phyloP scores from a whole-genome alignment of 1,139 yeast species.

The Sugiyamaella pinicola region DNA sequence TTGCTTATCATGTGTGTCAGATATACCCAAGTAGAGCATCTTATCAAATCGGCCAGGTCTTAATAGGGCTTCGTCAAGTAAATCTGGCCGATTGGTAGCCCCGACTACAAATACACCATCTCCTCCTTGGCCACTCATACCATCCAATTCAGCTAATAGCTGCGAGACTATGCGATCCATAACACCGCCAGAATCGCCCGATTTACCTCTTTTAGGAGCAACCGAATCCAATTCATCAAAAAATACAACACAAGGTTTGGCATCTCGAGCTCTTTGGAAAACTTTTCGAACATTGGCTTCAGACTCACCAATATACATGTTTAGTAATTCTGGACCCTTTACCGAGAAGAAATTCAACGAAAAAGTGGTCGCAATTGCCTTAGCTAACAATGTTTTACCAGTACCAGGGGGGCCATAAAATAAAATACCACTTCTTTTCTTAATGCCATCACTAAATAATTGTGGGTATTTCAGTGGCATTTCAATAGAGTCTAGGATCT shows the following conservation, averaged over 20 bases:
- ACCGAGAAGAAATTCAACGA: conserved; percentile 92
- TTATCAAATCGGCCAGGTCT: conserved; percentile 97
- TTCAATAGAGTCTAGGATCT: conserved; percentile 91
- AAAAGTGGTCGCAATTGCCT: conserved; percentile 94
- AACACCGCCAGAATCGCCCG: conserved; percentile 98
- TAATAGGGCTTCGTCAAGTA: conserved; percentile 87
- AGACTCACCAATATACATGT: conserved; percentile 98
- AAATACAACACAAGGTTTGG: conserved; percentile 95
- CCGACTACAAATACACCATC: conserved; percentile 98
- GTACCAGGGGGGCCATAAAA: conserved; percentile 99
- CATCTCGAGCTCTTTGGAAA: conserved; percentile 91
- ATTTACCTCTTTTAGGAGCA: conserved; percentile 94
- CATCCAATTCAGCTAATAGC: conserved; percentile 89
- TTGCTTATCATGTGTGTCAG: conserved; percentile 90
- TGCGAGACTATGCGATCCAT: conserved; percentile 98
- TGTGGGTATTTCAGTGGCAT: conserved; percentile 95
- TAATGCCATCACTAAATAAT: conserved; percentile 80
- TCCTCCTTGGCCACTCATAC: conserved; percentile 84
- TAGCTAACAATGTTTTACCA: conserved; percentile 91
- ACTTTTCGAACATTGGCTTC: conserved; percentile 96
- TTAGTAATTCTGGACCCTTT: conserved; percentile 91
- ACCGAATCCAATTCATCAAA: conserved; percentile 97
- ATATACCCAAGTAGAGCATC: conserved; percentile 87
- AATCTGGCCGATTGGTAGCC: conserved; percentile 94
- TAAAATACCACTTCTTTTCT: conserved; percentile 89